Evolutionary conservation across 1,284 basidiomycete genomes (phyloP).

Genomic region (Ustilago xerochloae): DNA sequence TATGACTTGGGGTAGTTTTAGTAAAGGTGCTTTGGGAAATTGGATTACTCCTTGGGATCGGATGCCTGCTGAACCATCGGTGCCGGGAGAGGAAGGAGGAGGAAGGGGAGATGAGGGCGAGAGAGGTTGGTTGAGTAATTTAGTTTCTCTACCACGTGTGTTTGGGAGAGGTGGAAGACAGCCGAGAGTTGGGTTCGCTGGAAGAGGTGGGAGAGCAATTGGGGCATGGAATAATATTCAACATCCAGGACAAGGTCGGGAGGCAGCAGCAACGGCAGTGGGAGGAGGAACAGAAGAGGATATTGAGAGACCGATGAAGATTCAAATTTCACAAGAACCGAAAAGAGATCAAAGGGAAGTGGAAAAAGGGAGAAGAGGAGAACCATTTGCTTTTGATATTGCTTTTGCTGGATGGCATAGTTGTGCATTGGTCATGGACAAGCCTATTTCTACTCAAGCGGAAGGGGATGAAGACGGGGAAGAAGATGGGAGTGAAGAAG

Average conservation of each 20-base stretch:
- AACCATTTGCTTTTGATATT: conserved; percentile 46
- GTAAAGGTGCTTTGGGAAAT: conserved; percentile 82
- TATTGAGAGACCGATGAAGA: not conserved
- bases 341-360: not conserved
- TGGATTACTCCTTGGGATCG: conserved; percentile 69
- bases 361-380: not conserved
- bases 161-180: conserved; percentile 3
- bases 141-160: conserved; percentile 7
- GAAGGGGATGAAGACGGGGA: not conserved
- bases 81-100: not conserved
- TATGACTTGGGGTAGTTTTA: conserved; percentile 84
- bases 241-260: no score
- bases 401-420: conserved; percentile 51
- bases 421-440: conserved; percentile 28
- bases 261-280: not conserved
- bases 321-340: not conserved
- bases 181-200: conserved; percentile 18
- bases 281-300: not conserved
- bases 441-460: not conserved
- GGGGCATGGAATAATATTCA: not conserved
- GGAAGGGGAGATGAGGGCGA: conserved; percentile 7
- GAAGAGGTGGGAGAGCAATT: not conserved
- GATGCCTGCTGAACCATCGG: not conserved
- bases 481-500: not conserved
- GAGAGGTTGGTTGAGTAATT: conserved; percentile 10